These are phyloP conservation scores for Colletotrichum sansevieriae DNA, from an alignment of 2,329 filamentous ascomycete genomes.

Conservation along the genomic window DNA sequence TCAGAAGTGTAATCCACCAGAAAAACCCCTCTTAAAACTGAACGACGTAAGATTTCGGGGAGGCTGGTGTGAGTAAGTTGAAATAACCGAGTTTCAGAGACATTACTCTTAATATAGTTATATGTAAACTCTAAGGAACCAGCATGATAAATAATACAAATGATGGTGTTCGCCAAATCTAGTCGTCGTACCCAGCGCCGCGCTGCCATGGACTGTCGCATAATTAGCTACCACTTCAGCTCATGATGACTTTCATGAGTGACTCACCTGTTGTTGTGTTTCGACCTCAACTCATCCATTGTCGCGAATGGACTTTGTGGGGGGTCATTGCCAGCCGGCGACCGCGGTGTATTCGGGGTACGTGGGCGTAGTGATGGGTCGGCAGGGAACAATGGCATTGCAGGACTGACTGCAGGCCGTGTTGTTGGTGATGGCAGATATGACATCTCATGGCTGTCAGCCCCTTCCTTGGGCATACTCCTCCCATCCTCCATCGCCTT, in stretches of 20 bases:
- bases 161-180: slow-evolving; percentile 13
- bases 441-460: slow-evolving; percentile 28
- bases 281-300: slow-evolving; percentile 30
- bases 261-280: slow-evolving; percentile 38
- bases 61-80: too few species aligned
- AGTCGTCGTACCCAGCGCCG: slow-evolving; percentile 36
- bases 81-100: not conserved
- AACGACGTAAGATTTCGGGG: too few species aligned
- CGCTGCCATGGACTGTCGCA: slow-evolving; percentile 31
- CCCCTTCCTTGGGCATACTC: not conserved
- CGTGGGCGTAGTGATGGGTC: slow-evolving; percentile 24
- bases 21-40: too few species aligned
- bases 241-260: fast-evolving
- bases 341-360: slow-evolving; percentile 14
- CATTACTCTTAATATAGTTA: slow-evolving; percentile 9
- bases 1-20: too few species aligned
- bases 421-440: slow-evolving; percentile 23
- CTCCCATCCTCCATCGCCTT: slow-evolving; percentile 33
- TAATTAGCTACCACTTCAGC: not conserved
- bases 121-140: slow-evolving; percentile 10
- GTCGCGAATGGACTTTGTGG: slow-evolving; percentile 33
- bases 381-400: slow-evolving; percentile 34
- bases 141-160: slow-evolving; percentile 14
- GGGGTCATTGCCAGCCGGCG: slow-evolving; percentile 3
- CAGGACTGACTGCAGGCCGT: slow-evolving; percentile 31